phyloP scores from a whole-genome alignment of 352 stramenopile genomes.

The Saprolegnia diclina region DNA sequence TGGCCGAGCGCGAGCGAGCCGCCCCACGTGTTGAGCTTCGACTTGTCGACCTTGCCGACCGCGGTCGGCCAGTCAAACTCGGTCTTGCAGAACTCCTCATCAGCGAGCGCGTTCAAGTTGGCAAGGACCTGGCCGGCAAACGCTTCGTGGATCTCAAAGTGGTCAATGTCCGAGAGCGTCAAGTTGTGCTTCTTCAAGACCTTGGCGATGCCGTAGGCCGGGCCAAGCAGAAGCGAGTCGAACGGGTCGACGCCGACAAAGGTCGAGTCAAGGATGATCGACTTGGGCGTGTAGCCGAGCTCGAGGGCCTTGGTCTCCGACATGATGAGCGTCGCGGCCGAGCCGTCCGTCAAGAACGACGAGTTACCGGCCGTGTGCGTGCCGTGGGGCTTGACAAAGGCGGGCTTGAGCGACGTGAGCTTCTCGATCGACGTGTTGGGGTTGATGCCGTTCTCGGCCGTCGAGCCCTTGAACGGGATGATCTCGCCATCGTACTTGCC shows the following conservation, averaged over 20 bases:
- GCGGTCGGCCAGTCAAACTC: slow-evolving; percentile 86
- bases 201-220: slow-evolving; percentile 91
- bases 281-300: slow-evolving; percentile 93
- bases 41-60: slow-evolving; percentile 88
- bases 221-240: slow-evolving; percentile 90
- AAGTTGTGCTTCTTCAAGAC: slow-evolving; percentile 80
- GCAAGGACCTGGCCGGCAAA: slow-evolving; percentile 98
- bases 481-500: slow-evolving; percentile 92
- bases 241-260: slow-evolving; percentile 97
- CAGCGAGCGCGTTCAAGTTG: slow-evolving; percentile 95
- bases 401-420: slow-evolving; percentile 94
- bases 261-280: slow-evolving; percentile 92
- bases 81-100: slow-evolving; percentile 93
- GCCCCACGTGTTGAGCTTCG: slow-evolving; percentile 97
- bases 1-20: slow-evolving; percentile 95
- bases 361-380: slow-evolving; percentile 98
- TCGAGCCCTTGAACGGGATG: slow-evolving; percentile 92
- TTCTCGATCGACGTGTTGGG: slow-evolving; percentile 92
- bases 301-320: slow-evolving; percentile 94
- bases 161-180: slow-evolving; percentile 93
- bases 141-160: slow-evolving; percentile 99
- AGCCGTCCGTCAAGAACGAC: slow-evolving; percentile 97
- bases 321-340: slow-evolving; percentile 94
- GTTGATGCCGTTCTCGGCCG: slow-evolving; percentile 97
- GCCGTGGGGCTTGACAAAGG: slow-evolving; percentile 97